Percentiles rank a stretch among this genome's conserved stretches.
phyloP scores from a whole-genome alignment of 352 stramenopile genomes.

The Discostella stelligera region DNA sequence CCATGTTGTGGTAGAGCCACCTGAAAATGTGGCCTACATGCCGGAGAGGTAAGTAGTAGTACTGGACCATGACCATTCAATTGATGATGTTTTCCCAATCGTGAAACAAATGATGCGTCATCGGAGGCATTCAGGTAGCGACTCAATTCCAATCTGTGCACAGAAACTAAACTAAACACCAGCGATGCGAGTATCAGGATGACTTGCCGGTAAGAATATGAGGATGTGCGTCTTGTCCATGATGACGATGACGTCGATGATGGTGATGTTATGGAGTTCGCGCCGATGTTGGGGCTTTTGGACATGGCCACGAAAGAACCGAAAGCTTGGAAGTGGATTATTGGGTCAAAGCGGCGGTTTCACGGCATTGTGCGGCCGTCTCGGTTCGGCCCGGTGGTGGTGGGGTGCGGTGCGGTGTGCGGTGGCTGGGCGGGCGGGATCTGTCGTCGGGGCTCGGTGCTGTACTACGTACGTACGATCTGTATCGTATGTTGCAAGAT shows the following conservation, averaged over 20 bases:
- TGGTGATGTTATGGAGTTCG: neutral
- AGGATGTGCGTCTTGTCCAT: too few species aligned
- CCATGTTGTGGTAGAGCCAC: conserved; percentile 5
- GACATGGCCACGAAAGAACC: neutral
- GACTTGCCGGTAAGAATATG: neutral
- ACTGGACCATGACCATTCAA: too few species aligned
- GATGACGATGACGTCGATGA: neutral
- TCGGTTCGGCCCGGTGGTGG: too few species aligned
- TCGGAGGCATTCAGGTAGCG: neutral
- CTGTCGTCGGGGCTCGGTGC: too few species aligned
- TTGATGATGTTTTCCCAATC: neutral
- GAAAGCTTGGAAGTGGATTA: neutral
- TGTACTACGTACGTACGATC: too few species aligned
- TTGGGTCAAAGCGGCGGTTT: neutral
- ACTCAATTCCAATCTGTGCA: neutral
- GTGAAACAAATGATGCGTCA: neutral
- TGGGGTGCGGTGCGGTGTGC: too few species aligned
- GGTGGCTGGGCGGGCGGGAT: too few species aligned
- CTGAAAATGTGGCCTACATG: conserved; percentile 30
- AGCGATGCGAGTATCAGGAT: neutral
- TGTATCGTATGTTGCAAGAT: too few species aligned
- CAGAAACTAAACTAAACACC: neutral
- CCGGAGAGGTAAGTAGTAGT: neutral
- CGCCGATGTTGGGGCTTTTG: neutral
- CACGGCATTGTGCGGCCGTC: too few species aligned